A percentile compares a stretch with the other conserved stretches of the same genome.
These are phyloP conservation scores for Phoma herbarum DNA, from an alignment of 2,329 filamentous ascomycete genomes.

Conservation along the genomic window DNA sequence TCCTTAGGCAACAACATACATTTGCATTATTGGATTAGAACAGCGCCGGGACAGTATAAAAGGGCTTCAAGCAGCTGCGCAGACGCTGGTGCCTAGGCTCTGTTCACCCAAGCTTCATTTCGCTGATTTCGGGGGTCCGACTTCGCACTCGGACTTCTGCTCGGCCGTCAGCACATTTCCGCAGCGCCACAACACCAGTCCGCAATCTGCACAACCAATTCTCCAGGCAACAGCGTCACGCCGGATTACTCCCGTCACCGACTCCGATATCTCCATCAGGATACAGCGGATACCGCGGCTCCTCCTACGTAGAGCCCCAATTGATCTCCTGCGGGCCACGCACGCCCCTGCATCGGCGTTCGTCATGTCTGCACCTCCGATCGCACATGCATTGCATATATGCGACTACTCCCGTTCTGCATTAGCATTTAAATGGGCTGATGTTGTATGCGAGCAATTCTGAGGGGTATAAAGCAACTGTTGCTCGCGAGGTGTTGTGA, in stretches of 20 bases:
- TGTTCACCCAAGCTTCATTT: neutral
- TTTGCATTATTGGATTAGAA: neutral
- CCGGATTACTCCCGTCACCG: neutral
- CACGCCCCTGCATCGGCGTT: constrained; percentile 22
- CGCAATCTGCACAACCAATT: neutral
- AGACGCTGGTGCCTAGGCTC: neutral
- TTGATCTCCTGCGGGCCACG: constrained; percentile 3
- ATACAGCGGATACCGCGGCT: constrained; percentile 13
- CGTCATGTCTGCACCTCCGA: constrained; percentile 5
- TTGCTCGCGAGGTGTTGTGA: neutral
- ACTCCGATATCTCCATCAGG: constrained; percentile 9
- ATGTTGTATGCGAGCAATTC: constrained; percentile 8
- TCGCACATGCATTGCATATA: constrained; percentile 17
- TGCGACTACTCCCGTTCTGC: constrained; percentile 18
- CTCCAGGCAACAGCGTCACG: constrained; percentile 10
- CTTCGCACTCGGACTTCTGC: constrained; percentile 2
- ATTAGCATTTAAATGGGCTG: constrained; percentile 14
- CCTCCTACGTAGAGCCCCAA: constrained; percentile 9
- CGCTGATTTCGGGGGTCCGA: constrained; percentile 5
- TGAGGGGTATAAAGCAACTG: constrained; percentile 19
- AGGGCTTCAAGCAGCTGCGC: neutral
- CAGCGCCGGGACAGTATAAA: neutral
- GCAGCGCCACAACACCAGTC: constrained; percentile 1
- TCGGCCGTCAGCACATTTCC: constrained; percentile 15
- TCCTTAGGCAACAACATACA: constrained; percentile 9